Base-by-base conservation (phyloP, 1,139 yeast genomes). In the Entelexis sorbosivorans region DNA sequence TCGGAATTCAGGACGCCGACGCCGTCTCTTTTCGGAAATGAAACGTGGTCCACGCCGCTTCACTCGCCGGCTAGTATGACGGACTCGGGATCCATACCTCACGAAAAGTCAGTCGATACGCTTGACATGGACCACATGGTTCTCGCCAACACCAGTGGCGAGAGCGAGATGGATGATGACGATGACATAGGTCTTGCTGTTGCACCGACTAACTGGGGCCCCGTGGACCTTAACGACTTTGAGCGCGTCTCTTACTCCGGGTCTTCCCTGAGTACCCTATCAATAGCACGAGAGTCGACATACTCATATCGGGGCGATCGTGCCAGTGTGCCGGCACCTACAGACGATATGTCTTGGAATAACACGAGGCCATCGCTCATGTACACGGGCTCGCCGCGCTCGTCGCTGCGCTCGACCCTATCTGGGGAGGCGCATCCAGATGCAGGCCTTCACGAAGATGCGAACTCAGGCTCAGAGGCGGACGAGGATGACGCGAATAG, bases 231-330 rank as follows among this genome's bases (percentile, higher is more conserved):
- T 31, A 39, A 55, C 31, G 33, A 48, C 17, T 49, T 52, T 26
- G 56, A 56, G 16, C 39, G 35, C 13, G 52, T 45, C 6, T 55
- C 57, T 4, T 55, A 48, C 49, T 38, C 45, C 2, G 57, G 57
- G 1, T 54, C 57, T 2, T 42, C 52, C 7, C 38, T 54, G 24
- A 53, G 58, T 46, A 46, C 56, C 14, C 28, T 54, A 9, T 54
- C 56, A 2, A 49, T 49, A 3, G 36, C 53, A 28, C 24, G 48
- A 44, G 42, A 38, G 39, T 51, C 56, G n/a, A 39, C 32, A 11
- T 53, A 44, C 32, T 53, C 54, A 4, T 57, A 35, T 24, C 51
- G 46, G 9, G 51, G 35, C 22, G 43, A 42, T 20, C 16, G 20
- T 2, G 45, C 45, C 8, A 42, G 45, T 36, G 36, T 42, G 11